Evolutionary conservation across 1,139 yeast species (phyloP).

Genomic region (Eremothecium coryli): DNA sequence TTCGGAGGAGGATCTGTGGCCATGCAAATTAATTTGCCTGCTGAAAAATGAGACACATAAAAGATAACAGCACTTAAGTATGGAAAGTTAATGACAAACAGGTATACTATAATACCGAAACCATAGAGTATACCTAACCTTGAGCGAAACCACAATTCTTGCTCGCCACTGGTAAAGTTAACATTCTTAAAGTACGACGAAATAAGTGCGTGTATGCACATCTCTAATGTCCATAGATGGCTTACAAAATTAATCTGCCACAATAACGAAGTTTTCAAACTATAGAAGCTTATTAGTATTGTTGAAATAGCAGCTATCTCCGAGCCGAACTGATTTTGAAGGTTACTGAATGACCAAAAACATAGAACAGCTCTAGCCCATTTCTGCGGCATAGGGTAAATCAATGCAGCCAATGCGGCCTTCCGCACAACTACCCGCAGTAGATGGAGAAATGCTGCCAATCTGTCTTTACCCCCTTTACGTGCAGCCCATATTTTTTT

Average conservation of each 20-base stretch:
- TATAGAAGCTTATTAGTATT: not conserved
- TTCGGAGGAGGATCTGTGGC: slow-evolving; percentile 46
- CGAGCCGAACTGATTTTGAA: slow-evolving; percentile 2
- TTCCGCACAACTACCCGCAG: slow-evolving; percentile 1
- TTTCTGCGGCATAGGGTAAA: not conserved
- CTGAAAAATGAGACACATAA: slow-evolving; percentile 47
- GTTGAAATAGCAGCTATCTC: slow-evolving; percentile 1
- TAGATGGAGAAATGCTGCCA: not conserved
- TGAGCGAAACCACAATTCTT: slow-evolving; percentile 44
- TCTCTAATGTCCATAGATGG: slow-evolving; percentile 33
- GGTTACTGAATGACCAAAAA: slow-evolving; percentile 2
- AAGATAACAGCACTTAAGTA: slow-evolving; percentile 41
- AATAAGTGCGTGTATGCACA: slow-evolving; percentile 36
- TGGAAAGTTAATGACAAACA: slow-evolving; percentile 38
- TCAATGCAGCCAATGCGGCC: slow-evolving; percentile 1
- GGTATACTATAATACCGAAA: slow-evolving; percentile 44
- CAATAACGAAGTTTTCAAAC: slow-evolving; percentile 32
- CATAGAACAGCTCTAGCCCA: slow-evolving; percentile 1
- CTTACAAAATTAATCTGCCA: slow-evolving; percentile 41
- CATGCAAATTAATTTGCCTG: slow-evolving; percentile 48
- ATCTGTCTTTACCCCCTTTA: not conserved
- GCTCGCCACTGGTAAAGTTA: slow-evolving; percentile 39
- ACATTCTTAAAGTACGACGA: slow-evolving; percentile 45
- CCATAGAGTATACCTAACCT: slow-evolving; percentile 54
- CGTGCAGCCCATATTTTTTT: not conserved